Evolutionary conservation across 352 stramenopile genomes (phyloP), one percentile per base, ranked within the genome.

Genomic region (Globisporangium ultimum): DNA sequence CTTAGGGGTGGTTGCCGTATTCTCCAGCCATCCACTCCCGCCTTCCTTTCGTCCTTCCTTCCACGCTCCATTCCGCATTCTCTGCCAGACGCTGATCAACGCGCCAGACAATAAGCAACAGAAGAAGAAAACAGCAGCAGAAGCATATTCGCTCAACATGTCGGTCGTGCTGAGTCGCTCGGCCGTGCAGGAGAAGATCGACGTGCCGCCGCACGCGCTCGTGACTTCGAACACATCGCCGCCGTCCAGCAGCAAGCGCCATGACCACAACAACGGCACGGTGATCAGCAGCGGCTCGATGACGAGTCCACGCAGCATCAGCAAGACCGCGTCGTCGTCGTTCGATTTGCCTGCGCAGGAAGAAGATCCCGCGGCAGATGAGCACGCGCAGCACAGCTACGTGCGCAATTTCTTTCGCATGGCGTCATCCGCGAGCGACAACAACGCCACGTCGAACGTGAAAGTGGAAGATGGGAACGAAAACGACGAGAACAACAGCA

Each of bases 81-180:
- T 42, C 49, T 40, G 18, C 24, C 28, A 32, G 24, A 45, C 18
- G 28, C 28, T 5, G 28, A 36, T 6, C 28, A 11, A 36, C 28
- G 7, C 28, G 8, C 28, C 28, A 36, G 28, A 36, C 28, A 10
- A 10, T 11, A 36, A 36, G 28, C 28, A 9, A 42, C 9, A 11
- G 15, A 41, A 12, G 38, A 28, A 14, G 11, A 20, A 9, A 12
- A 4, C n/a, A n/a, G n/a, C n/a, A 11, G 8, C 12, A 42, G 5
- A 7, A 22, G 28, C n/a, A 18, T 42, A 60, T 52, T 60, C 20
- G 42, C 43, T 41, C 14, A 55, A 38, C 34, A 56, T 56, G 51
- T 56, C 51, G 20, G 51, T 56, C 34, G 51, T 56, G 51, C 51
- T 56, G 34, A 48, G 18, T 34, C 51, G 47, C 20, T 40, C 51